Base-by-base conservation (phyloP, 2,329 filamentous ascomycete species). In the Tolypocladium inflatum region DNA sequence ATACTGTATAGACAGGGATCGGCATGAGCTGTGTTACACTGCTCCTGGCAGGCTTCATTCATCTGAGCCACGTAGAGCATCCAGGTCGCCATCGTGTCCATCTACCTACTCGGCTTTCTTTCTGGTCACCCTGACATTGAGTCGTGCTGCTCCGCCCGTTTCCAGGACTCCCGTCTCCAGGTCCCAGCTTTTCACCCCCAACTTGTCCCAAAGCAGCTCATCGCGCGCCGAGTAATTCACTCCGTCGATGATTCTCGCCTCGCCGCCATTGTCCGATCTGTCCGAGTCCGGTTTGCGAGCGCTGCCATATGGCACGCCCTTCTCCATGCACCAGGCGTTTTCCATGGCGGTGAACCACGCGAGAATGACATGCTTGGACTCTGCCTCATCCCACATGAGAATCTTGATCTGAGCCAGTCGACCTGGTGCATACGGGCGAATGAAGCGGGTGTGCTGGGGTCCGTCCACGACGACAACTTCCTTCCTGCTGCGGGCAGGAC, bases 271-370 rank as follows among this genome's bases (percentile, higher is more conserved):
- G n/a, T 13, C 30, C 4, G 30, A n/a, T 9, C 48, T 19, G 21
- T 38, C 4, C 5, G 6, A 7, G 38, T 35, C 57, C 10, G 26
- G 11, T 21, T 48, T 33, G 64, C 30, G 19, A 7, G 55, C 54
- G 62, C 60, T 23, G 57, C 59, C 6, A 62, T 66, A 57, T 65
- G 69, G 10, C 56, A 64, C 50, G 45, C 56, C 58, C 42, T 64
- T 59, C 1, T 65, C 59, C 65, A 70, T 68, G 2, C 64, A 57
- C 70, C 71, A 74, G 2, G 72, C 71, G 19, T 70, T 67, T 50
- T 74, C 69, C 66, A 75, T 65, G 21, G 71, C 71, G 58, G 63
- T 63, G 41, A 73, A 73, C 74, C 74, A 76, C 0, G 71, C 71
- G 21, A 64, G 60, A 2, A 75, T 63, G 15, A 67, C 67, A 38